Conservation (phyloP, 441 rosid genomes). For the Croton laevigatus region DNA sequence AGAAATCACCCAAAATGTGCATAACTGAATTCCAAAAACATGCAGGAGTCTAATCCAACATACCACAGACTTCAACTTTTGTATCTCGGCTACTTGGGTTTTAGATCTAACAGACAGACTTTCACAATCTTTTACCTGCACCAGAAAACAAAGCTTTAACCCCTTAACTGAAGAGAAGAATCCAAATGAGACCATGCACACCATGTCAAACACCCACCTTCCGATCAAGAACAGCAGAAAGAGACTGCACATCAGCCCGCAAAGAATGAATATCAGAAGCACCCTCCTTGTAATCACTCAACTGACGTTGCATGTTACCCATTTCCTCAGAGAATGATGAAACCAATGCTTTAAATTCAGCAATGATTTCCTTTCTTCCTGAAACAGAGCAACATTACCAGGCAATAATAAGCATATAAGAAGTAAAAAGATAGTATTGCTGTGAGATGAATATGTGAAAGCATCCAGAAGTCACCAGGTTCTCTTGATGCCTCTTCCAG, state of each 20-base stretch:
- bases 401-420: slow-evolving; percentile 12
- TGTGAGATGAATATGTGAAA: slow-evolving; percentile 14
- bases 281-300: slow-evolving; percentile 69
- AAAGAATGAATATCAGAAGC: slow-evolving; percentile 76
- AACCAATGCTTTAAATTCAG: slow-evolving; percentile 81
- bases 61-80: slow-evolving; percentile 75
- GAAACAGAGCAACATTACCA: slow-evolving; percentile 35
- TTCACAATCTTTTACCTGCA: slow-evolving; percentile 75
- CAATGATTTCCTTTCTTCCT: slow-evolving; percentile 90
- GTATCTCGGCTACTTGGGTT: slow-evolving; percentile 59
- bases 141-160: slow-evolving; percentile 24
- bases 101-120: slow-evolving; percentile 51
- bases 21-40: not conserved
- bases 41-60: slow-evolving; percentile 16
- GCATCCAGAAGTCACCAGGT: slow-evolving; percentile 48
- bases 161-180: slow-evolving; percentile 20
- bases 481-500: slow-evolving; percentile 72
- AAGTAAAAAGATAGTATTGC: slow-evolving; percentile 18
- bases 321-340: slow-evolving; percentile 91
- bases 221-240: slow-evolving; percentile 60
- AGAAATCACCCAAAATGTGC: not conserved
- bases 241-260: slow-evolving; percentile 81
- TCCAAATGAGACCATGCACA: not conserved
- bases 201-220: slow-evolving; percentile 51
- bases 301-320: slow-evolving; percentile 78